Base-by-base conservation (phyloP, 2,329 filamentous ascomycete genomes). In the Xylaria arbuscula region DNA sequence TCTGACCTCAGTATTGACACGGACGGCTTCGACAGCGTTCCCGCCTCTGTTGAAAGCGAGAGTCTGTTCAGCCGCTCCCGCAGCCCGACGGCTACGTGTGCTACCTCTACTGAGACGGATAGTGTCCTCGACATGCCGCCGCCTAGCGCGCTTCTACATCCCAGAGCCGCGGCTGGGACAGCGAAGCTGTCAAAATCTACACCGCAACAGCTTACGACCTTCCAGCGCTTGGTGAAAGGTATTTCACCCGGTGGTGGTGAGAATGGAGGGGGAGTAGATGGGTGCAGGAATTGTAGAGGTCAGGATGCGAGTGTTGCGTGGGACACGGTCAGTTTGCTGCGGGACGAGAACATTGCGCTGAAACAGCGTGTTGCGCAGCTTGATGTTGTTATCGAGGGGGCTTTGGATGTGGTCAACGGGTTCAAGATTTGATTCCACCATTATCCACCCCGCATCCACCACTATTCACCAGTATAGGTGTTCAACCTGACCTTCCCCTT, bases 51-150 rank as follows among this genome's bases (percentile, higher is more conserved):
- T 34, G 81, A 82, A 71, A 81, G 77, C 70, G 84, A 84, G 70
- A 89, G 87, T 74, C 82, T 91, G 47, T 91, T 91, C 73, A 90
- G 88, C 15, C 81, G 88, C 48, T 86, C 86, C 45, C 82, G 87
- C 28, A 89, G 87, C 72, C 88, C 88, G 1, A 86, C 87, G 0
- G 78, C 83, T 28, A 80, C 83, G 50, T 76, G 74, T 69, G 71
- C 70, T 13, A 76, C 72, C 2, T 48, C 45, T 10, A 42, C 38
- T 6, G 75, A 78, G 61, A 72, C 63, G 60, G 73, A 73, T 61
- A 71, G 64, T 57, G 24, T 62, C 48, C 11, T 67, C 57, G 69
- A 64, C 67, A 62, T 67, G 66, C 67, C 51, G 50, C 40, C 50
- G 6, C 24, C 28, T 11, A 34, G 24, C 19, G 3, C 8, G 15